Evolutionary conservation across 2,329 filamentous ascomycete genomes (phyloP).

Genomic region (Neonectria sp.): DNA sequence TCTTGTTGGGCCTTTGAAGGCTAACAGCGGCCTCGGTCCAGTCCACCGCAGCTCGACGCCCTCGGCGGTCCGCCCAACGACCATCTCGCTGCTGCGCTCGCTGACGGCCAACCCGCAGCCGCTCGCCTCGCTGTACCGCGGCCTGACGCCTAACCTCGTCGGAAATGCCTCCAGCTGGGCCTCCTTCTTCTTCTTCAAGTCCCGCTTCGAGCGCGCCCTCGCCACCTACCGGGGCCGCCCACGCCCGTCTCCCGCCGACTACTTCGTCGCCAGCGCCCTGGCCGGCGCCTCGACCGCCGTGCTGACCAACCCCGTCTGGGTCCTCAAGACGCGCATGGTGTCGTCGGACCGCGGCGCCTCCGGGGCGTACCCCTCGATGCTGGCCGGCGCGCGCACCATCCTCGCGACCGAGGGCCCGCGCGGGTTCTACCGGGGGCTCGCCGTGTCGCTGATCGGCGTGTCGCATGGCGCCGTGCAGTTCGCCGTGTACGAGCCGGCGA

Average conservation of each 20-base stretch:
- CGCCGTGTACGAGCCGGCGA: constrained; percentile 87
- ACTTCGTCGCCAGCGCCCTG: constrained; percentile 82
- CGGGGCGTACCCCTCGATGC: constrained; percentile 87
- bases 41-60: constrained; percentile 66
- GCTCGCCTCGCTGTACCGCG: constrained; percentile 85
- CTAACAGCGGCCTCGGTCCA: constrained; percentile 43
- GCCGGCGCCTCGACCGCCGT: constrained; percentile 82
- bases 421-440: constrained; percentile 91
- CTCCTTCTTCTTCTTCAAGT: constrained; percentile 89
- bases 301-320: constrained; percentile 96
- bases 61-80: constrained; percentile 60
- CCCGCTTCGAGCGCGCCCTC: constrained; percentile 65
- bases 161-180: constrained; percentile 94
- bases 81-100: constrained; percentile 67
- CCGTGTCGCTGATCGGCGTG: constrained; percentile 88
- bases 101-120: constrained; percentile 68
- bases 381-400: constrained; percentile 78
- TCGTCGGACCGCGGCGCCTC: constrained; percentile 81
- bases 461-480: constrained; percentile 96
- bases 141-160: constrained; percentile 89
- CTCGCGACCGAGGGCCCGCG: constrained; percentile 78
- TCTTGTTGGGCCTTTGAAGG: background rate
- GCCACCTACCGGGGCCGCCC: constrained; percentile 42
- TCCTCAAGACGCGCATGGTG: constrained; percentile 97
- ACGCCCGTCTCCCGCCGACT: constrained; percentile 72